Evolutionary conservation across 208 protist genomes (phyloP), one percentile per base, ranked within the genome.

Genomic region (Trypanosomatidae sp.): DNA sequence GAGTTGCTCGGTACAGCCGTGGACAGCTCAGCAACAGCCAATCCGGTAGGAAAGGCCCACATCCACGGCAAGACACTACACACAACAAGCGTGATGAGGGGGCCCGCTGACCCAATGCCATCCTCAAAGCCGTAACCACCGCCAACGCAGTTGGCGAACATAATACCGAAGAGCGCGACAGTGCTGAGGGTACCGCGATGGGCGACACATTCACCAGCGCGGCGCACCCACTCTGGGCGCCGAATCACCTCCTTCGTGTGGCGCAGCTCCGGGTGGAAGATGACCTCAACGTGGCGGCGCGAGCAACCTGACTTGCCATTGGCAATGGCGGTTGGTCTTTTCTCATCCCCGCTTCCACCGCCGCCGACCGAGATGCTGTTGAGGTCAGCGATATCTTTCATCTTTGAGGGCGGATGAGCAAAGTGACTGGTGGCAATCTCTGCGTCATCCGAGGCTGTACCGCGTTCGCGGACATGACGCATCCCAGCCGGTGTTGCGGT

Each of bases 51-150:
- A 28, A 90, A 81, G 44, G 69, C 83, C 88, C 91, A 95, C 41
- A 95, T 73, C 89, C 91, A 95, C 9, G 91, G 91, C 70, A 95
- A 69, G 25, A 93, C 50, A 36, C 85, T 71, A 43, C 88, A 90
- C 28, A 95, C 86, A 65, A 95, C 83, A n/a, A 93, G 78, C 39
- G 88, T 92, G 69, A 95, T 87, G 49, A 95, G 87, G 10, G 91
- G 91, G 0, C 91, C 91, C 6, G 83, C 86, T 12, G 88, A 83
- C 22, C 91, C 85, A 66, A 95, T 89, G 46, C 87, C 88, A 67
- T 93, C 88, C 73, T 95, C 91, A 71, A 95, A 95, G 66, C 91
- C 91, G 80, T 95, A 95, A 44, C 91, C 91, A 43, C 91, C 88
- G 44, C 88, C 91, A 19, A 92, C 79, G 66, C 91, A 95, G 76